Evolutionary conservation across 2,329 filamentous ascomycete genomes (phyloP), one percentile per base, ranked within the genome.

Genomic region (Thelonectria blattea): DNA sequence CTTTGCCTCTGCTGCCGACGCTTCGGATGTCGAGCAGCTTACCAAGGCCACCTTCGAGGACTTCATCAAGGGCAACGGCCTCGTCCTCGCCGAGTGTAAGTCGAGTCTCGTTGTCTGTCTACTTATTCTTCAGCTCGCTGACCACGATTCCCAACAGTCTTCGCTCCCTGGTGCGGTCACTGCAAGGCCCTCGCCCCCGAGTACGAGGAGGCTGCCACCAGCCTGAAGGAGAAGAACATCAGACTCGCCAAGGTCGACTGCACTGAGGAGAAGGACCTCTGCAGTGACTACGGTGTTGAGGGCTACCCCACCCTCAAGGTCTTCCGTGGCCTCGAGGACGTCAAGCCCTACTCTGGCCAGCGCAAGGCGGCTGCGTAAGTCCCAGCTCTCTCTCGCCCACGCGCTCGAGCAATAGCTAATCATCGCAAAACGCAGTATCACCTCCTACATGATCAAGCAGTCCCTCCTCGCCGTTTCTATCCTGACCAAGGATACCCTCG

Each of bases 241-340:
- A 86, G 85, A 74, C 84, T 96, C 58, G 90, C 85, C 79, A 95
- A 96, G 88, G 80, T 96, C 71, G 94, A 97, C 84, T 98, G 95
- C 86, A 98, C 94, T 74, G 93, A 91, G 77, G 92, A 99, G 84
- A 82, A 88, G 65, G 92, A 96, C 34, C 90, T 99, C 69, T 99
- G 95, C 88, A 87, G 93, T 79, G 83, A 87, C 71, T 91, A 91
- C 73, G 93, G 92, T 65, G 93, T 99, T 45, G 93, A 98, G 84
- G 95, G 95, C 68, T 99, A 99, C 85, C 95, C 95, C 65, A 99
- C 95, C 68, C 88, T 99, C 76, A 99, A 98, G 89, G 88, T 99
- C 81, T 99, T 99, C 93, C 92, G 94, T 73, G 94, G 95, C 71
- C 79, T 81, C 45, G 92, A 97, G 11, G 92, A 90, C 76, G 80